Evolutionary conservation across 371 early-diverging fungal genomes (phyloP).

Genomic region (Rhizomucor pusillus): DNA sequence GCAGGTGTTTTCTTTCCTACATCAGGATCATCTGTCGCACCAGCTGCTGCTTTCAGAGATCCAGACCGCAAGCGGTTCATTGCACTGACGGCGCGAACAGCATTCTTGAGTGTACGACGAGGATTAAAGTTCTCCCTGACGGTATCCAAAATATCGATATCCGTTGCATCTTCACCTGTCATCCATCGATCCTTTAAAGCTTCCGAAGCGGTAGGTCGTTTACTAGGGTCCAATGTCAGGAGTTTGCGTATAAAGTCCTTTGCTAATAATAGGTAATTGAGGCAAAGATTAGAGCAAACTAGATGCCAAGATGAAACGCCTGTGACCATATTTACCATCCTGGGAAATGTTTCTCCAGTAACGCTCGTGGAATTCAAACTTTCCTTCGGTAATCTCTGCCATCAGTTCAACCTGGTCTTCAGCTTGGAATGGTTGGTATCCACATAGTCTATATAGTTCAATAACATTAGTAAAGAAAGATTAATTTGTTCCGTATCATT

Average conservation of each 20-base stretch:
- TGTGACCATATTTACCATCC: constrained; percentile 60
- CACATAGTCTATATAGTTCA: constrained; percentile 48
- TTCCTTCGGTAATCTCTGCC: constrained; percentile 61
- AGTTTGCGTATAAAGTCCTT: constrained; percentile 87
- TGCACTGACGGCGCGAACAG: constrained; percentile 37
- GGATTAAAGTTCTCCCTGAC: constrained; percentile 70
- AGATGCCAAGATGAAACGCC: not conserved
- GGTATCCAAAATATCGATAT: constrained; percentile 67
- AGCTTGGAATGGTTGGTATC: constrained; percentile 77
- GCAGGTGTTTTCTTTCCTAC: no score
- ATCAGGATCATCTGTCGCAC: no score
- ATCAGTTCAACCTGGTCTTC: constrained; percentile 62
- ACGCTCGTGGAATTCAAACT: constrained; percentile 73
- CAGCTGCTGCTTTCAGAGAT: no score
- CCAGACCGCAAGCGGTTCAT: constrained; percentile 28
- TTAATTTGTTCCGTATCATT: not conserved
- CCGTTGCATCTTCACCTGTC: constrained; percentile 49
- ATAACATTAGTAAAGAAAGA: no score
- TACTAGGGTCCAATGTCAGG: constrained; percentile 69
- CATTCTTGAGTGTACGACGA: constrained; percentile 35
- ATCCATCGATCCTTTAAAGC: constrained; percentile 89
- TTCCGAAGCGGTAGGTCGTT: constrained; percentile 77
- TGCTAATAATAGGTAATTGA: constrained; percentile 43
- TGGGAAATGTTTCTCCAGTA: constrained; percentile 80
- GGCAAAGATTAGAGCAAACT: no score